Evolutionary conservation across 2,329 filamentous ascomycete species (phyloP), one percentile per base, ranked within the genome.

Genomic region (Sporothrix globosa): DNA sequence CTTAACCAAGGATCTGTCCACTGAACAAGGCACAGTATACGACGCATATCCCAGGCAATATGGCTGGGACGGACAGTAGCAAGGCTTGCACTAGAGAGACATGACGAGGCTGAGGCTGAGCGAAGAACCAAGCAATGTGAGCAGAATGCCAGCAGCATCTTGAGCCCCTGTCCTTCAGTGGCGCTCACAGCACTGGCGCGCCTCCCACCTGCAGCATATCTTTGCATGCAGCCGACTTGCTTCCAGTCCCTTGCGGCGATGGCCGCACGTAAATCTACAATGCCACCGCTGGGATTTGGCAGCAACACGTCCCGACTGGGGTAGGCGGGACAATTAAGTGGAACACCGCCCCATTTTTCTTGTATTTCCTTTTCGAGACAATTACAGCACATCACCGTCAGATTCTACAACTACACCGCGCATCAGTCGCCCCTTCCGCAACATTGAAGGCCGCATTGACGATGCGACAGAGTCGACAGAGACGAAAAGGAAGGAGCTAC

Each of bases 101-200:
- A 50, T 17, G 46, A 11, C 44, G 61, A 65, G 61, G 61, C 61
- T 65, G 61, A 65, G 61, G 61, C 61, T 65, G 61, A 65, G 61
- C 61, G 27, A 54, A 3, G 21, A 24, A 11, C 52, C 11, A 30
- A 46, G n/a, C 56, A 61, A 17, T 10, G 5, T 14, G 24, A 54
- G 41, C 11, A 48, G 9, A 5, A 7, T 5, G 21, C 56, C 34
- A 14, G 21, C 30, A 61, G 39, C 34, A 30, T 41, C 13, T n/a
- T 24, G 52, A 24, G 21, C 11, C n/a, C 11, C n/a, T 14, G 27
- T 44, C 4, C 56, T n/a, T n/a, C 56, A 61, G 21, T 53, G 50
- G 2, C 34, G 5, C 34, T 34, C 34, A 60, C 56, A 21, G 30
- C 11, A 7, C n/a, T 7, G 10, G n/a, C 5, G 30, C 56, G 41